These are phyloP conservation scores for Phragmites australis DNA, from an alignment of 176 grass and related monocot genomes.

Conservation along the genomic window DNA sequence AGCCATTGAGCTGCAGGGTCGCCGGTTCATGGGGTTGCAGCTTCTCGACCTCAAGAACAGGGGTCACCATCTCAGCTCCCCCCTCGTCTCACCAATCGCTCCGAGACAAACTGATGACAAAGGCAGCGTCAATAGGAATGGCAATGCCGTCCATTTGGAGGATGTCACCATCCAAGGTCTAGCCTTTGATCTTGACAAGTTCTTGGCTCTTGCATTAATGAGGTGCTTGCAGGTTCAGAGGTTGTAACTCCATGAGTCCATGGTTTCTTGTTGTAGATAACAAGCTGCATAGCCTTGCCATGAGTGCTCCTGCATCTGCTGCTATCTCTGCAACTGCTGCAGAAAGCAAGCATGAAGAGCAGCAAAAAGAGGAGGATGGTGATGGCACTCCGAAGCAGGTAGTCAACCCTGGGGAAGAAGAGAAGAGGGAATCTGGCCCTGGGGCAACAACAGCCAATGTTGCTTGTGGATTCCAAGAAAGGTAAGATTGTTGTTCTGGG, in stretches of 20 bases:
- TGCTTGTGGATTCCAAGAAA: constrained; percentile 64
- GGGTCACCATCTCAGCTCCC: constrained; percentile 13
- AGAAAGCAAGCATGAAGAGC: constrained; percentile 3
- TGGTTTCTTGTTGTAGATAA: constrained; percentile 51
- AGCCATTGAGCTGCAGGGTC: constrained; percentile 49
- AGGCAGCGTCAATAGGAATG: constrained; percentile 9
- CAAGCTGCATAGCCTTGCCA: constrained; percentile 37
- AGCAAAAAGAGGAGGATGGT: constrained; percentile 22
- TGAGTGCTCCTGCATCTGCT: neutral
- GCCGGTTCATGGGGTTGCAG: constrained; percentile 33
- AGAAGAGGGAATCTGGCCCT: constrained; percentile 50
- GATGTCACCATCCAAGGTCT: constrained; percentile 31
- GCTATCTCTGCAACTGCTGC: constrained; percentile 2
- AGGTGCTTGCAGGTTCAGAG: neutral
- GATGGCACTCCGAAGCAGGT: constrained; percentile 35
- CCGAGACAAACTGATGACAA: constrained; percentile 33
- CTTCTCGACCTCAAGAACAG: constrained; percentile 41
- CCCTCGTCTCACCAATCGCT: constrained; percentile 8
- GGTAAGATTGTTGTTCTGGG: constrained; percentile 47
- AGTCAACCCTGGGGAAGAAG: constrained; percentile 53
- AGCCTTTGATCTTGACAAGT: neutral
- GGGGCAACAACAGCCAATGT: constrained; percentile 36
- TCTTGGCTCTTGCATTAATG: neutral
- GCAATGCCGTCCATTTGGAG: constrained; percentile 30
- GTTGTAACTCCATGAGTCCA: neutral